These are phyloP conservation scores for Chytridiales sp. DNA, from an alignment of 371 early-diverging fungal genomes.

Conservation along the genomic window DNA sequence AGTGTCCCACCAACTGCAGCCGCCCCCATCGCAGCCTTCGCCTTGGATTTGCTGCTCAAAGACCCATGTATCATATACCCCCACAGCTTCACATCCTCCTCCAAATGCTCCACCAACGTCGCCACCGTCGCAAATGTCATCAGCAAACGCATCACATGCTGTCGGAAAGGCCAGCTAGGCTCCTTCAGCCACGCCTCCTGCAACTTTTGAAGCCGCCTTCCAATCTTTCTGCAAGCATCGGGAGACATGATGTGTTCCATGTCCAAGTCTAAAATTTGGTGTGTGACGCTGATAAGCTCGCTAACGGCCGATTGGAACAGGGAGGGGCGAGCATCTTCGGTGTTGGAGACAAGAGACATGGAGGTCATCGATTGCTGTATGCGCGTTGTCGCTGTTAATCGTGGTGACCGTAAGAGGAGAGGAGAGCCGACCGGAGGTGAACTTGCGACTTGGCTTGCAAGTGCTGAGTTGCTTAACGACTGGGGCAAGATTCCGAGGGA, in stretches of 20 bases:
- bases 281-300: conserved; percentile 42
- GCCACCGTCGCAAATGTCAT: conserved; percentile 53
- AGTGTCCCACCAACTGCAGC: neutral
- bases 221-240: conserved; percentile 29
- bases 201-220: conserved; percentile 30
- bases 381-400: neutral
- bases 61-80: conserved; percentile 22
- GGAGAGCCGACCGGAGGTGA: conserved; percentile 9
- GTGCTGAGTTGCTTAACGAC: too few relatives aligned
- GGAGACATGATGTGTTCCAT: conserved; percentile 36
- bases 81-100: conserved; percentile 49
- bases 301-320: conserved; percentile 35
- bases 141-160: conserved; percentile 39
- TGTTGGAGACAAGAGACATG: neutral
- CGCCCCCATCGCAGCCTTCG: neutral
- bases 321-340: conserved; percentile 12
- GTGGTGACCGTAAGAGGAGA: conserved; percentile 1
- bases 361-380: conserved; percentile 13
- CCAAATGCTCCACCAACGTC: conserved; percentile 49
- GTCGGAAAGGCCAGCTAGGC: conserved; percentile 33
- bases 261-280: conserved; percentile 45
- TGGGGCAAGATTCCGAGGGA: neutral
- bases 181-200: conserved; percentile 37
- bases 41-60: neutral
- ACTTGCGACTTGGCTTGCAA: neutral